Base-by-base conservation (phyloP, 805 yeast genomes). In the Wickerhamomyces hampshirensis region DNA sequence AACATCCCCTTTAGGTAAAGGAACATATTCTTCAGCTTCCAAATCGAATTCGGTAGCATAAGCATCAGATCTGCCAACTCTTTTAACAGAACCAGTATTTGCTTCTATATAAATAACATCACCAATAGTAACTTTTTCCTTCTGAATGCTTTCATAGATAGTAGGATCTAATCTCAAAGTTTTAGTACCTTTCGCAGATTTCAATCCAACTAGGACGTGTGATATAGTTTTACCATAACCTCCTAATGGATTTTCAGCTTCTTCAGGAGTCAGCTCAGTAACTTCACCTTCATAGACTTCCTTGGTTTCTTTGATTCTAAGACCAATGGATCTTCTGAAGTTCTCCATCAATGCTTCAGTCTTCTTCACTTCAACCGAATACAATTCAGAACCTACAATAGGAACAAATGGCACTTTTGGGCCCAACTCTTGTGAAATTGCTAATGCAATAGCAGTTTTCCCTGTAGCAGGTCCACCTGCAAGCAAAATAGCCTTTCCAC, bases 391-490 rank as follows among this genome's bases (percentile, higher is more conserved):
- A 26, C 97, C 98, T 17, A 94, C 97, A 52, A 93, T 80, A 4
- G 98, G 98, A 55, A 96, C 89, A 59, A 93, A 93, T 31, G 98
- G 98, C 37, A 93, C 98, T 56, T 91, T 88, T 27, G 95, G 93
- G 5, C 98, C 98, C 51, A 93, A 70, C 59, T 87, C 96, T 59
- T 93, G 98, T 4, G 97, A 86, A 38, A 93, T 80, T 2, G 97
- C 98, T 52, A 93, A 71, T 0, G 98, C 98, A 53, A 93, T 72
- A 1, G 98, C 98, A 3, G 98, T 93, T 60, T 93, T 93, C 57
- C 98, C 98, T 5, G 98, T 91, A 0, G 98, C 96, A 8, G 98
- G 98, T 5, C 95, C 95, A 35, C 98, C 98, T 1, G 98, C 98
- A 37, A 93, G 71, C 42, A 93, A 64, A 34, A 93, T 79, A n/a